Conservation (phyloP, 164 flowering plant species). For the Aristolochia fimbriata region DNA sequence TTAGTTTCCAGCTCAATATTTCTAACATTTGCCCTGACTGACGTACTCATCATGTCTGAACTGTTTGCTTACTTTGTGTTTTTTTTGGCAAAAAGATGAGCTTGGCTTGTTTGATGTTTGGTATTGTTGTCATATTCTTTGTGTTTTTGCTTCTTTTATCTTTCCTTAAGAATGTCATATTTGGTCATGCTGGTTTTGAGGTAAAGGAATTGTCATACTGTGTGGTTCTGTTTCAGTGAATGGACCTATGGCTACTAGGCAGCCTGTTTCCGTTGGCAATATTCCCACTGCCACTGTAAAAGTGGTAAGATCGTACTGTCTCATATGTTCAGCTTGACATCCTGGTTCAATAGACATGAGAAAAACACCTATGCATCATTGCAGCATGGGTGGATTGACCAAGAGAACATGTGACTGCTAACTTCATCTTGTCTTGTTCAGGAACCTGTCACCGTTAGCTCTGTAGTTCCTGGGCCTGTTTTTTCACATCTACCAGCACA, state of each 20-base stretch:
- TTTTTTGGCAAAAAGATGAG: background rate
- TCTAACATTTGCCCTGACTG: background rate
- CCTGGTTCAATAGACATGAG: too few species aligned
- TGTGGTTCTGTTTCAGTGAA: slow-evolving; percentile 30
- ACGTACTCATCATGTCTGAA: background rate
- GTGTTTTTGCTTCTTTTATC: too few species aligned
- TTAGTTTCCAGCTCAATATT: background rate
- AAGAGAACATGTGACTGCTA: too few species aligned
- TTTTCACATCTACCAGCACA: slow-evolving; percentile 58
- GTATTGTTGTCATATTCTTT: too few species aligned
- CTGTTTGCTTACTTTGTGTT: background rate
- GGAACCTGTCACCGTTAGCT: slow-evolving; percentile 73
- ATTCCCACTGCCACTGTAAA: slow-evolving; percentile 69
- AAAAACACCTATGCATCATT: too few species aligned
- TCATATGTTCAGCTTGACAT: slow-evolving; percentile 5
- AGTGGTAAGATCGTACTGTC: slow-evolving; percentile 45
- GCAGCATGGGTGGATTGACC: too few species aligned
- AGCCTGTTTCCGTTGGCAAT: slow-evolving; percentile 41
- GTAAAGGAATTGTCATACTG: background rate
- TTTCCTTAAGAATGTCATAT: too few species aligned
- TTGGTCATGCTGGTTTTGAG: too few species aligned
- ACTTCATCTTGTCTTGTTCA: slow-evolving; percentile 15
- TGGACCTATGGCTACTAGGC: slow-evolving; percentile 60
- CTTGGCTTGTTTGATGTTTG: too few species aligned
- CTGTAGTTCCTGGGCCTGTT: slow-evolving; percentile 42